These are phyloP conservation scores for Cytospora schulzeri DNA, from an alignment of 2,329 filamentous ascomycete species.

Conservation along the genomic window DNA sequence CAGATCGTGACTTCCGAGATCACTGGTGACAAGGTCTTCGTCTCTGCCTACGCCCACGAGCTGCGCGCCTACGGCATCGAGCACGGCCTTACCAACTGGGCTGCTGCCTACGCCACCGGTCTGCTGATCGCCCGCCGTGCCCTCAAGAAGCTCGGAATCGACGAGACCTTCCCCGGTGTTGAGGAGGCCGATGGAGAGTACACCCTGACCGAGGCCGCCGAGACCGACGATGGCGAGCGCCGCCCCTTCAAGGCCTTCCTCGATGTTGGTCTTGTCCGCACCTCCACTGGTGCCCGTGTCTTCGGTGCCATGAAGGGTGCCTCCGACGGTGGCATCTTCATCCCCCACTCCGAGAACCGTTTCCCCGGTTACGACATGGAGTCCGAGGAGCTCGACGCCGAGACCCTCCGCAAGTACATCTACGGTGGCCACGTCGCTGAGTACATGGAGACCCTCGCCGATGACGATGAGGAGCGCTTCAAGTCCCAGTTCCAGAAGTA, in stretches of 20 bases:
- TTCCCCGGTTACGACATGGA: slow-evolving; percentile 99
- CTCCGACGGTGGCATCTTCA: slow-evolving; percentile 93
- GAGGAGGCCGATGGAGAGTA: slow-evolving; percentile 97
- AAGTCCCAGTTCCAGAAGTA: slow-evolving; percentile 98
- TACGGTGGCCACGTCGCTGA: slow-evolving; percentile 96
- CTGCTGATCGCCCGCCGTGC: slow-evolving; percentile 96
- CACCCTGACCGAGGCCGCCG: slow-evolving; percentile 90
- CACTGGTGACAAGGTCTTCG: slow-evolving; percentile 95
- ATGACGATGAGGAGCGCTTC: slow-evolving; percentile 99
- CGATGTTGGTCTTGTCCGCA: slow-evolving; percentile 95
- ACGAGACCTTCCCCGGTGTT: slow-evolving; percentile 90
- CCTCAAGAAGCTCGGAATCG: slow-evolving; percentile 94
- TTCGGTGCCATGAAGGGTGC: slow-evolving; percentile 99
- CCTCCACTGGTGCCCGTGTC: slow-evolving; percentile 97
- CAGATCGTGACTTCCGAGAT: slow-evolving; percentile 98
- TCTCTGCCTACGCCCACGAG: slow-evolving; percentile 93
- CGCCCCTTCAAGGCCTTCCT: slow-evolving; percentile 99
- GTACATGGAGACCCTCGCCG: slow-evolving; percentile 99
- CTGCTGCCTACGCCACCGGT: slow-evolving; percentile 94
- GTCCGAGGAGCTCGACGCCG: slow-evolving; percentile 94
- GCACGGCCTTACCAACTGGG: slow-evolving; percentile 99
- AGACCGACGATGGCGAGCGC: slow-evolving; percentile 88
- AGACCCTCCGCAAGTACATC: slow-evolving; percentile 99
- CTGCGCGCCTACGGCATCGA: slow-evolving; percentile 95
- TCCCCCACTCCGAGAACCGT: slow-evolving; percentile 98